Percentiles rank a stretch among this genome's conserved stretches.
Conservation (phyloP, 163 green algal species). For the Chlamydomonas reinhardtii region DNA sequence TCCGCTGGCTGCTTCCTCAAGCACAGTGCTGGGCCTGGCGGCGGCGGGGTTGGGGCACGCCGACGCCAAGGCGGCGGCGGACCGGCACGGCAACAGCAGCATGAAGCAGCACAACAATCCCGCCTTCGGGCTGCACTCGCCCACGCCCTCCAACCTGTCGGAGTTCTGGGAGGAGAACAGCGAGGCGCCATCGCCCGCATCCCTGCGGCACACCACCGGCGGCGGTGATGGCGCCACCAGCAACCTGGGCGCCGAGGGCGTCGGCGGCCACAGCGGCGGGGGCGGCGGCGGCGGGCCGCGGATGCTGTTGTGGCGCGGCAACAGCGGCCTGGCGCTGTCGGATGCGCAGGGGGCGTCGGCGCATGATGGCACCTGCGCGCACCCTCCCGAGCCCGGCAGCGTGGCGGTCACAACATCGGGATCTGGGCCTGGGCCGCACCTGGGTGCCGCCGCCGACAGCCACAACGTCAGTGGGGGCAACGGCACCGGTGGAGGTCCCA, state of each 20-base stretch:
- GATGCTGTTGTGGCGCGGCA: background rate
- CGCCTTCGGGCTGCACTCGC: slow-evolving; percentile 44
- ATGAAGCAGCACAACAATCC: slow-evolving; percentile 32
- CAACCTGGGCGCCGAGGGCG: too few relatives aligned
- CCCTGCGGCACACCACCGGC: background rate
- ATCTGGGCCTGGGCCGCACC: background rate
- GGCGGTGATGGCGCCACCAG: background rate
- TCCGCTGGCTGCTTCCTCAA: background rate
- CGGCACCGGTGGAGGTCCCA: too few relatives aligned
- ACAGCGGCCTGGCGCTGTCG: background rate
- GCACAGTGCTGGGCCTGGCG: background rate
- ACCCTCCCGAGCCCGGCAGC: background rate
- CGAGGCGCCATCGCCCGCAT: slow-evolving; percentile 10
- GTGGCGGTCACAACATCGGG: background rate
- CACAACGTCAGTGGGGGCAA: too few relatives aligned
- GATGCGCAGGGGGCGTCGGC: background rate
- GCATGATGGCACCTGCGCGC: background rate
- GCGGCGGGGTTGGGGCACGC: background rate
- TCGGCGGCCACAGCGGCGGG: too few relatives aligned
- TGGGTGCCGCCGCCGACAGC: too few relatives aligned
- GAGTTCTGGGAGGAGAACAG: slow-evolving; percentile 44
- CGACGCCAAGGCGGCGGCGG: slow-evolving; percentile 1
- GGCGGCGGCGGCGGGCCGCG: background rate
- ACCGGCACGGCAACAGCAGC: slow-evolving; percentile 20
- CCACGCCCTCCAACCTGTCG: slow-evolving; percentile 39